Conservation (phyloP, 2,329 filamentous ascomycete genomes). For the Colletotrichum musae region DNA sequence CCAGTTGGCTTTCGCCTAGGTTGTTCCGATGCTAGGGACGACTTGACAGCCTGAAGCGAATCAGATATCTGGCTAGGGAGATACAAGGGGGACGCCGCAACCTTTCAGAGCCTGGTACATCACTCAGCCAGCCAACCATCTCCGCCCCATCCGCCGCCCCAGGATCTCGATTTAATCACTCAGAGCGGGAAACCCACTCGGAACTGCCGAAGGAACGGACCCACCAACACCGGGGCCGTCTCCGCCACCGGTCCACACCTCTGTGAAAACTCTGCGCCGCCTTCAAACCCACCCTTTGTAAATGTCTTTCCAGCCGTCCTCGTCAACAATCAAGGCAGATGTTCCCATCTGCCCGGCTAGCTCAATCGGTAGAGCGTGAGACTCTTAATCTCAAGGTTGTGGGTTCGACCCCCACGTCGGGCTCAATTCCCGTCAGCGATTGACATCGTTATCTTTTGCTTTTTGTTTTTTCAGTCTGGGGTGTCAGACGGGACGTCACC, state of each 20-base stretch:
- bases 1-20: no score
- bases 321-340: constrained; percentile 25
- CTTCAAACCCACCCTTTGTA: not conserved
- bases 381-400: constrained; percentile 65
- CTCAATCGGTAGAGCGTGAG: constrained; percentile 82
- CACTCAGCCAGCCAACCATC: not conserved
- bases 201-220: not conserved
- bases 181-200: not conserved
- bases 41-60: no score
- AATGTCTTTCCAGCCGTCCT: accelerated
- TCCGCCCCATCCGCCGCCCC: not conserved
- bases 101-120: not conserved
- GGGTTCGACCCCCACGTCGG: constrained; percentile 46
- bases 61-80: no score
- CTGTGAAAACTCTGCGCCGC: constrained; percentile 24
- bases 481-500: no score
- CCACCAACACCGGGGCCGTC: not conserved
- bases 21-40: no score
- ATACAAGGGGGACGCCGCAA: not conserved
- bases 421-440: constrained; percentile 44
- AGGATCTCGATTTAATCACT: not conserved
- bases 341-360: constrained; percentile 64
- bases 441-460: constrained; percentile 17
- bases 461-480: not conserved
- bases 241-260: constrained; percentile 11